A percentile compares a stretch with the other conserved stretches of the same genome.
Conservation (phyloP, 139 green algal genomes). For the Astrephomene gubernaculifera region DNA sequence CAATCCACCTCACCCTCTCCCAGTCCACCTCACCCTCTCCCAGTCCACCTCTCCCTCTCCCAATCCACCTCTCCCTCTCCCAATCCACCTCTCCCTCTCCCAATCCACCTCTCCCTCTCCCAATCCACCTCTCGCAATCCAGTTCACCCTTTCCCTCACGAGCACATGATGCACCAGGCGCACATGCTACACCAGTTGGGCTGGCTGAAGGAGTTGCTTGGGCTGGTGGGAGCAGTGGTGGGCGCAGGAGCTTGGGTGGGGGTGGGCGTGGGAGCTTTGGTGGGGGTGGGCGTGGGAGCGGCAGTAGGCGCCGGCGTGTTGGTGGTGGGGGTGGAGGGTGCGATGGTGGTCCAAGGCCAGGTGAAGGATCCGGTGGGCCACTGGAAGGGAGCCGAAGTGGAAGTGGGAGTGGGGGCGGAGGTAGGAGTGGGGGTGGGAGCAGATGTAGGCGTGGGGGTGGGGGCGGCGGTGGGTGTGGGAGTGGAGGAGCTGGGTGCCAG, state of each 20-base stretch:
- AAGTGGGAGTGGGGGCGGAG: background rate
- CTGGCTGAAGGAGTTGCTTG: background rate
- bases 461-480: background rate
- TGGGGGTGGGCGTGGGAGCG: background rate
- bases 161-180: constrained; percentile 53
- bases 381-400: background rate
- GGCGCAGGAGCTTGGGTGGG: background rate
- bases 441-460: background rate
- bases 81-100: too few relatives aligned
- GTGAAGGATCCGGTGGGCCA: background rate
- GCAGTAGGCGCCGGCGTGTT: background rate
- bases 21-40: too few relatives aligned
- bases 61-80: too few relatives aligned
- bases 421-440: background rate
- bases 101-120: too few relatives aligned
- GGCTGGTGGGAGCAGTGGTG: background rate
- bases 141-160: background rate
- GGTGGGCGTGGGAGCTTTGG: background rate
- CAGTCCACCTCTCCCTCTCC: too few relatives aligned
- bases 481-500: constrained; percentile 3
- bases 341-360: background rate
- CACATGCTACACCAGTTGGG: constrained; percentile 48
- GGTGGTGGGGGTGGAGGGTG: background rate
- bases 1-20: too few relatives aligned
- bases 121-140: too few relatives aligned